These are phyloP conservation scores for Syncephalastrum sp. DNA, from an alignment of 371 early-diverging fungal genomes.

Conservation along the genomic window DNA sequence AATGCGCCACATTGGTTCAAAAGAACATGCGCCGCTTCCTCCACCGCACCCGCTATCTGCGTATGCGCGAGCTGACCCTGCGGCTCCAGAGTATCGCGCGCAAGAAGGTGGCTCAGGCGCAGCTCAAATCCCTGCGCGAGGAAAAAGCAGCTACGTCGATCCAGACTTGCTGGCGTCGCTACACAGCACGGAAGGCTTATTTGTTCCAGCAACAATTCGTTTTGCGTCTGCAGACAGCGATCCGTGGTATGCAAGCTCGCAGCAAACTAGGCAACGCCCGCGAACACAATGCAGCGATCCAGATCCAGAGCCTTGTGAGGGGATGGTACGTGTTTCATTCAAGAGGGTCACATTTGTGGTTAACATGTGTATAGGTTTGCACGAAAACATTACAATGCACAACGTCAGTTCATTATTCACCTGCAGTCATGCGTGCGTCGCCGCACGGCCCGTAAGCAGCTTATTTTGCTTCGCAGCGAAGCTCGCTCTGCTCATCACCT, in stretches of 20 bases:
- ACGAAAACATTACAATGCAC: constrained; percentile 56
- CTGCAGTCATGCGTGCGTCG: constrained; percentile 87
- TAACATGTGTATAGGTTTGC: constrained; percentile 39
- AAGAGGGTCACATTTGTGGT: neutral
- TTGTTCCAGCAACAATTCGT: constrained; percentile 36
- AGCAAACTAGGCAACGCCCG: constrained; percentile 44
- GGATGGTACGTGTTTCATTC: constrained; percentile 36
- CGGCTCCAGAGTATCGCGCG: constrained; percentile 66
- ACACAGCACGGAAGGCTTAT: constrained; percentile 61
- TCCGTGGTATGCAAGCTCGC: constrained; percentile 62
- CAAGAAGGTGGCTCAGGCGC: constrained; percentile 57
- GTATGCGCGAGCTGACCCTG: constrained; percentile 61
- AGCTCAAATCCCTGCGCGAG: constrained; percentile 56
- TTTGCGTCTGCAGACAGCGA: constrained; percentile 49
- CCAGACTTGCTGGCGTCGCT: constrained; percentile 73
- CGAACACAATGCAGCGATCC: constrained; percentile 66
- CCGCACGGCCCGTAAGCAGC: constrained; percentile 64
- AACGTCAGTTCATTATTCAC: constrained; percentile 60
- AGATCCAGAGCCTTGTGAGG: constrained; percentile 71
- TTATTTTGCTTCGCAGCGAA: constrained; percentile 75
- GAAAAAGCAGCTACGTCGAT: constrained; percentile 73
- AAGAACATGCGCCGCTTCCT: constrained; percentile 81
- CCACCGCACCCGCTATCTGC: constrained; percentile 69
- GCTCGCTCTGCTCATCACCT: constrained; percentile 89
- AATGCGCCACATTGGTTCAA: constrained; percentile 83